Evolutionary conservation across 352 stramenopile species (phyloP), one percentile per base, ranked within the genome.

Genomic region (Phytopythium aichiense): DNA sequence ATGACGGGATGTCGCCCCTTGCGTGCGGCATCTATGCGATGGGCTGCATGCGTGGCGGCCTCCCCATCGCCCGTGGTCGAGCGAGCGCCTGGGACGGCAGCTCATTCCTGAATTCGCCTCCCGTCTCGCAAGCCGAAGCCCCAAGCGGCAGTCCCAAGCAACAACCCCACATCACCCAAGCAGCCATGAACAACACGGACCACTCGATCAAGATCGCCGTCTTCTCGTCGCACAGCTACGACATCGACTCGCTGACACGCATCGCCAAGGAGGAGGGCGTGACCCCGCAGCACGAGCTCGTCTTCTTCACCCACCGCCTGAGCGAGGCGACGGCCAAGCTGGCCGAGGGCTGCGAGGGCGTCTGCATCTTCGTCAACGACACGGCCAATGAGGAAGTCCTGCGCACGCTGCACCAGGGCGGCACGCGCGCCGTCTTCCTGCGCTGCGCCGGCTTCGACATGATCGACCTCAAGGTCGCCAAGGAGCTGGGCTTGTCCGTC

Each of bases 361-460:
- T 89, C 30, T 78, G 86, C 40, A 87, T 94, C 56, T 96, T 95
- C 63, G 88, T 96, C 49, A 96, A 95, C 62, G 88, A 96, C 66
- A 76, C 74, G 7, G 85, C 86, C 5, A 73, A 94, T 56, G 79
- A 68, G 18, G 71, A 66, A 2, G 70, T 77, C 23, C 71, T 95
- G 8, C 77, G 82, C 57, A 75, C 78, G 8, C 63, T 88, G 42
- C 60, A 82, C 55, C 59, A 67, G 1, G 53, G 66, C 33, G 76
- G 73, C 51, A 82, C 81, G 13, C 69, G 72, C 50, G 76, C 77
- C 22, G 61, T 92, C 2, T 83, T 89, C 49, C 63, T 92, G 54
- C 77, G 83, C 42, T 90, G 80, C 56, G 80, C 83, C 7, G 83
- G 83, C 55, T 91, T 88, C 55, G 78, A 91, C 59, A 82, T 82